Conservation (phyloP, 1,284 basidiomycete species). For the Naganishia sp. region DNA sequence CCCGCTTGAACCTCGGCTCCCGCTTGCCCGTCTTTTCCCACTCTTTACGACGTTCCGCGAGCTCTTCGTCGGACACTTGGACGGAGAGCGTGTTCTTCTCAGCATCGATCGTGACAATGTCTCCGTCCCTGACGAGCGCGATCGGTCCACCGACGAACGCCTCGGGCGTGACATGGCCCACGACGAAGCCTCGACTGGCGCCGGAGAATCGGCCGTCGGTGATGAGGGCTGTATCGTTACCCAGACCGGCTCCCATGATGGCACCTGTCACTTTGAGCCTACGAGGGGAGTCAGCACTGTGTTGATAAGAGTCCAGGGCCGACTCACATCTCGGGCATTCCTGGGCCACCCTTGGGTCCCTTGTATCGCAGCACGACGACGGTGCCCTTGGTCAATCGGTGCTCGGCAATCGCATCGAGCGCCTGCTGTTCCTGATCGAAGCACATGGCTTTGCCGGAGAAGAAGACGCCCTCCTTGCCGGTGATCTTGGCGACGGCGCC, state of each 20-base stretch:
- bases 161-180: slow-evolving; percentile 85
- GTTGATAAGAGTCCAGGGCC: neutral
- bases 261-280: slow-evolving; percentile 83
- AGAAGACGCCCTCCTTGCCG: slow-evolving; percentile 83
- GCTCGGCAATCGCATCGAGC: slow-evolving; percentile 59
- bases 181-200: slow-evolving; percentile 72
- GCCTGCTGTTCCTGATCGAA: slow-evolving; percentile 84
- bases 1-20: slow-evolving; percentile 77
- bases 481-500: slow-evolving; percentile 94
- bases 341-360: slow-evolving; percentile 31
- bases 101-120: slow-evolving; percentile 80
- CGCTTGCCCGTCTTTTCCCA: slow-evolving; percentile 59
- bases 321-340: slow-evolving; percentile 27
- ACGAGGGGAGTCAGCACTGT: neutral
- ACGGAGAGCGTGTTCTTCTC: slow-evolving; percentile 79
- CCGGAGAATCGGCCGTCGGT: slow-evolving; percentile 94
- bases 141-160: slow-evolving; percentile 89
- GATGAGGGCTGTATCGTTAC: slow-evolving; percentile 82
- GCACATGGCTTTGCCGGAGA: slow-evolving; percentile 77
- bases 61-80: slow-evolving; percentile 66
- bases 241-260: slow-evolving; percentile 85
- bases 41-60: slow-evolving; percentile 64
- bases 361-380: slow-evolving; percentile 35
- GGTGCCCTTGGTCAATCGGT: slow-evolving; percentile 67
- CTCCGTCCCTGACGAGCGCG: slow-evolving; percentile 82